Base-by-base conservation (phyloP, 179 eudicot species). In the Pouteria campechiana region DNA sequence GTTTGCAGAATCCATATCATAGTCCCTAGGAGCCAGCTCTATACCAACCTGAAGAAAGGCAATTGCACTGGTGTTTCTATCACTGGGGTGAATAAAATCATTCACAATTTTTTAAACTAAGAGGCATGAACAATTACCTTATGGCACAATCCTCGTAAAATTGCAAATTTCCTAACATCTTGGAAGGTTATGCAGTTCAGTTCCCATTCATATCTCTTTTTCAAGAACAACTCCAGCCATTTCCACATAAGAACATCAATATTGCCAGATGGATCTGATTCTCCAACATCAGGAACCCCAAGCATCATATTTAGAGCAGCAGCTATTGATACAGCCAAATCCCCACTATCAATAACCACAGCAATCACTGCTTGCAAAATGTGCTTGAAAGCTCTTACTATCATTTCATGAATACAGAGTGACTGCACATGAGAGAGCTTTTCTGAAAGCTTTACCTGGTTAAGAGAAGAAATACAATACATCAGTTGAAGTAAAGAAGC, bases 321-420 rank as follows among this genome's bases (percentile, higher is more conserved):
- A 48, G 99, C 94, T 47, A 92, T 63, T 17, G 76, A 62, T 46
- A 49, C 76, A 50, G 99, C 93, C 72, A 73, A 57, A 37, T 88
- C 76, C 30, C 78, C 74, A 30, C 67, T 50, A 50, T 60, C 46
- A 44, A 7, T 42, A 36, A 78, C 81, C 49, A 81, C 64, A 60
- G 96, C 83, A 69, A 92, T 92, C 44, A 76, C 93, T 39, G 99
- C 96, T 69, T 75, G 99, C 41, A 92, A 68, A 34, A 92, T 65
- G 64, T 92, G 99, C 79, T 92, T 92, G 64, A 70, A 92, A 52
- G 99, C 99, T 60, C 96, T 94, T 48, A 88, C 93, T 59, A 88
- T 78, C 99, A 92, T 92, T 81, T 92, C 99, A 55, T 92, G 99
- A 35, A 92, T 75, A 65, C 99, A 92, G 40, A 92, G 83, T 51